These are phyloP conservation scores for Colletotrichum sansevieriae DNA, from an alignment of 2,329 filamentous ascomycete genomes.

Conservation along the genomic window DNA sequence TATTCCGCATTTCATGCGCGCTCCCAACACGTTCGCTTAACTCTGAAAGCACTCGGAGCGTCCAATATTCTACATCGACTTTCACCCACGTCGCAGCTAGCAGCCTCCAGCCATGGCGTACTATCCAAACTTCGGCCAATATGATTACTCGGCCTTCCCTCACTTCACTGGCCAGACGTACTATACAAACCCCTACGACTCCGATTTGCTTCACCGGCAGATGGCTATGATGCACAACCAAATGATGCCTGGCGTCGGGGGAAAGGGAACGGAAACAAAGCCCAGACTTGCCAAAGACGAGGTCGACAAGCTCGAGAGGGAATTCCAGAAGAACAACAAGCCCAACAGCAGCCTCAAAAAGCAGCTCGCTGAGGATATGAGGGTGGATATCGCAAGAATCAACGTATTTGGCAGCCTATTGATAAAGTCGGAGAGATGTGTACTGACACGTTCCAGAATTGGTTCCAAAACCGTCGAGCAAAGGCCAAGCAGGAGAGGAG, in stretches of 20 bases:
- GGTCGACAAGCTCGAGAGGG: conserved; percentile 69
- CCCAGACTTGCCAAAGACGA: conserved; percentile 70
- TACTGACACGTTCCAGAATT: conserved; percentile 65
- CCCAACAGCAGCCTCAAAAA: conserved; percentile 73
- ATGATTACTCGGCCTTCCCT: conserved; percentile 20
- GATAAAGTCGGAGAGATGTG: neutral
- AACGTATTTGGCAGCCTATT: conserved; percentile 60
- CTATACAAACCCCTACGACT: conserved; percentile 37
- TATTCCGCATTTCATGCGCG: neutral
- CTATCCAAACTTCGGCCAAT: conserved; percentile 38
- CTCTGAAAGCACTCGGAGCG: neutral
- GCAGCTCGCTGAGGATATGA: conserved; percentile 70
- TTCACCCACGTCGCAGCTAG: neutral
- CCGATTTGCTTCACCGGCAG: conserved; percentile 18
- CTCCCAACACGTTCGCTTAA: conserved; percentile 21
- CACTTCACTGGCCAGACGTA: conserved; percentile 17
- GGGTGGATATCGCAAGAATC: conserved; percentile 73
- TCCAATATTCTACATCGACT: conserved; percentile 1
- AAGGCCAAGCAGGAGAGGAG: conserved; percentile 75
- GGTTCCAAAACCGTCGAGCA: conserved; percentile 76
- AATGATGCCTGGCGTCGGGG: conserved; percentile 23
- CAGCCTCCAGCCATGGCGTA: conserved; percentile 29
- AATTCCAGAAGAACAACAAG: conserved; percentile 75
- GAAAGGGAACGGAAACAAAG: conserved; percentile 61
- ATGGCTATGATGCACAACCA: conserved; percentile 42